Evolutionary conservation across 2,329 filamentous ascomycete species (phyloP).

Genomic region (Aspergillus sp.): DNA sequence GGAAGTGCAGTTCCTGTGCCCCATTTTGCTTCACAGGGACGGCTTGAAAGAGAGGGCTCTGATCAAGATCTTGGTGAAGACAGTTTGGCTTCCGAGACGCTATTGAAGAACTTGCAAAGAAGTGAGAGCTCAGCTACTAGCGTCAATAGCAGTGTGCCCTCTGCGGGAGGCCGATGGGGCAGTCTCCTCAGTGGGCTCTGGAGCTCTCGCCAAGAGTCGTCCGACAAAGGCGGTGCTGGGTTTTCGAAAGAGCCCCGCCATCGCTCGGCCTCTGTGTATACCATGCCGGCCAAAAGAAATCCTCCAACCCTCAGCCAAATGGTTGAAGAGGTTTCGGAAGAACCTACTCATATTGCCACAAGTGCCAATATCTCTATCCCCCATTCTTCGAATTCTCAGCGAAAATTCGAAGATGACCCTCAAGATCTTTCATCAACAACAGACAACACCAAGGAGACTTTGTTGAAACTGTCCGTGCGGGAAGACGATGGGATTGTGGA

Average conservation of each 20-base stretch:
- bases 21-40: conserved; percentile 54
- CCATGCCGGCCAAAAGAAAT: conserved; percentile 29
- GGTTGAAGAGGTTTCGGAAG: conserved; percentile 37
- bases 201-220: conserved; percentile 55
- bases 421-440: conserved; percentile 34
- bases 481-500: conserved; percentile 65
- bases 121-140: conserved; percentile 56
- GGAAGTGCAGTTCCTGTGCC: conserved; percentile 56
- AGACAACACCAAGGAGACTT: conserved; percentile 47
- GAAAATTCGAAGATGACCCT: conserved; percentile 29
- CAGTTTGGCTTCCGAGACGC: conserved; percentile 58
- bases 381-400: conserved; percentile 26
- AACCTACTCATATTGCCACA: conserved; percentile 27
- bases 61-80: conserved; percentile 36
- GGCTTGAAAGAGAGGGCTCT: conserved; percentile 30
- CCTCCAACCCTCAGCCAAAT: conserved; percentile 39
- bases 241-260: conserved; percentile 31
- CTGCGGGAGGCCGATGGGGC: conserved; percentile 57
- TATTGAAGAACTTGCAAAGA: conserved; percentile 58
- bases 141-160: conserved; percentile 52
- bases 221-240: conserved; percentile 40
- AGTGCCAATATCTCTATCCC: conserved; percentile 45
- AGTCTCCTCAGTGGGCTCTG: conserved; percentile 62
- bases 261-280: conserved; percentile 34
- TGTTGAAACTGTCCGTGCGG: conserved; percentile 59